phyloP scores from a whole-genome alignment of 1,284 basidiomycete species.

The Tylopilus sp. region DNA sequence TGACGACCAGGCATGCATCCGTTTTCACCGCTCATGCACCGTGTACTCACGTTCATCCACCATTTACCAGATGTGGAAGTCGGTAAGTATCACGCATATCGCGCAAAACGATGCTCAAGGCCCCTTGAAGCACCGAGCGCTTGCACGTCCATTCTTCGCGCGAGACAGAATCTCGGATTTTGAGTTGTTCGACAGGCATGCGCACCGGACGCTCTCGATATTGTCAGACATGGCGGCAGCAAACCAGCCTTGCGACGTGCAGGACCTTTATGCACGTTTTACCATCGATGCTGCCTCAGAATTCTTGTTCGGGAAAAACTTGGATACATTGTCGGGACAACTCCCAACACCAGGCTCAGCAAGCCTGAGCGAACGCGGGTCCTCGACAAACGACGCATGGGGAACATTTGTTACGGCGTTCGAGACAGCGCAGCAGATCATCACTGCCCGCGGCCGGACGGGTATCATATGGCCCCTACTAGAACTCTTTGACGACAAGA shows the following conservation, averaged over 20 bases:
- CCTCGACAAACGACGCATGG: conserved; percentile 54
- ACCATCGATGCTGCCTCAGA: conserved; percentile 67
- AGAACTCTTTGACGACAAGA: conserved; percentile 59
- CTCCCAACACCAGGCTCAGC: conserved; percentile 49
- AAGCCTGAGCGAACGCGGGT: conserved; percentile 52
- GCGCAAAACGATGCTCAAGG: conserved; percentile 5
- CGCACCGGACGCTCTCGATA: conserved; percentile 45
- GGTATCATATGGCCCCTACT: conserved; percentile 65
- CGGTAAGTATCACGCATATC: conserved; percentile 33
- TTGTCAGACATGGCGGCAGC: conserved; percentile 39
- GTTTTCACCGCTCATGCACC: conserved; percentile 2
- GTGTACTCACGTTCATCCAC: conserved; percentile 11
- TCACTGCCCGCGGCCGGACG: conserved; percentile 48
- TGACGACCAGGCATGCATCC: conserved; percentile 52
- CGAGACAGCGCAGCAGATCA: conserved; percentile 54
- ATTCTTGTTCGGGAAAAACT: conserved; percentile 59
- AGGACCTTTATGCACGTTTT: conserved; percentile 66
- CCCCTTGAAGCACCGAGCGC: conserved; percentile 51
- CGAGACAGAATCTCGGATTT: conserved; percentile 67
- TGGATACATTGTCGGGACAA: conserved; percentile 54
- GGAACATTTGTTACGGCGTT: conserved; percentile 62
- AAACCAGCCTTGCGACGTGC: conserved; percentile 49
- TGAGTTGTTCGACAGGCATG: conserved; percentile 57
- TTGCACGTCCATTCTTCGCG: conserved; percentile 69
- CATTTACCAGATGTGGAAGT: conserved; percentile 45